Base-by-base conservation (phyloP, 768 basidiomycete species). In the Botryobasidium botryosum region DNA sequence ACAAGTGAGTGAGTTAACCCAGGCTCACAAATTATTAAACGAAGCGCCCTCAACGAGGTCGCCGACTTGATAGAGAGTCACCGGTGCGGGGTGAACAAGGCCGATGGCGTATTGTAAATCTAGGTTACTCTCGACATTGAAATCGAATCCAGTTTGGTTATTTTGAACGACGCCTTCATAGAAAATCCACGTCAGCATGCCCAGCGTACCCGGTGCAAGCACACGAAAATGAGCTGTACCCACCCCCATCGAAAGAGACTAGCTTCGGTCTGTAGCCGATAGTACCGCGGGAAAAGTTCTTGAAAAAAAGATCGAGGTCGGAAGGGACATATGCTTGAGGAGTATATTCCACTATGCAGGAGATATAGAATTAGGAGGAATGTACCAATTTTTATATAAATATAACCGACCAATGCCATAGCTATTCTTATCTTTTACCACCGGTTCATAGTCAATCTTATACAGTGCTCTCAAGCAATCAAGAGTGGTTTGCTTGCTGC, bases 71-170 rank as follows among this genome's bases (percentile, higher is more conserved):
- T 61, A 61, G 15, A 63, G 54, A 0, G 61, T 61, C 35, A 63
- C 56, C 0, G 24, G 33, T 35, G 60, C 57, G 1, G 53, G 56
- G 7, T 60, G 59, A 35, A 58, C 57, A 26, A 63, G 42, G 0
- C 51, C 35, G 58, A 64, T 63, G 28, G 43, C 51, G 26, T 24
- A 36, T 23, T 15, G n/a, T 17, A 82, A 70, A 55, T 84, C 81
- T 3, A 84, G 68, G 53, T 77, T 67, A 23, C 78, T 76, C 64
- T 81, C 81, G 17, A 67, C 74, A 41, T 78, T 75, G 35, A 62
- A 62, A 17, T 60, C 51, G 51, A 72, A 70, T 35, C 66, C 57
- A 33, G 26, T 20, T 7, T 28, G 29, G 18, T 20, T 23, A 17
- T 32, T 49, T 40, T 29, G 29, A 39, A 13, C 40, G 12, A 18